phyloP scores from a whole-genome alignment of 192 early-diverging fungal genomes.

The Coemansia sp. region DNA sequence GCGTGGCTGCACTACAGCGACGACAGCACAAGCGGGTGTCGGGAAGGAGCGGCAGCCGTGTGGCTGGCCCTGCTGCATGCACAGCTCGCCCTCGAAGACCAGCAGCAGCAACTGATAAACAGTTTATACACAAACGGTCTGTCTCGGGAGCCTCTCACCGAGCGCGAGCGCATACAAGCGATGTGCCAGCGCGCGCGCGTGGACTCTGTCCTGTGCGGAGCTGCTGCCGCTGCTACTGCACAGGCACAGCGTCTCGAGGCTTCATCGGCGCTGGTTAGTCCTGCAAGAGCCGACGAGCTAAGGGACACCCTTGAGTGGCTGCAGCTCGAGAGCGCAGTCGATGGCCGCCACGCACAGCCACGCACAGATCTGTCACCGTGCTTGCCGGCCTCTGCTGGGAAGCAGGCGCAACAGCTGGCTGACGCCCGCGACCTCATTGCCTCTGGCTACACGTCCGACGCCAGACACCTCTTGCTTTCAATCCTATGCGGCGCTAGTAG shows the following conservation, averaged over 20 bases:
- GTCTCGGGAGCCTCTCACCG: slow-evolving; percentile 7
- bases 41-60: background rate
- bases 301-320: slow-evolving; percentile 10
- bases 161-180: slow-evolving; percentile 15
- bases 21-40: background rate
- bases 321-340: background rate
- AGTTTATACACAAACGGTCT: no score
- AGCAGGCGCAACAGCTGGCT: background rate
- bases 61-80: slow-evolving; percentile 18
- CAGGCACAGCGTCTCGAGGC: background rate
- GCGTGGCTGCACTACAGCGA: slow-evolving; percentile 25
- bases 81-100: background rate
- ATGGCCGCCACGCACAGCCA: background rate
- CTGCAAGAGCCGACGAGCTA: slow-evolving; percentile 5
- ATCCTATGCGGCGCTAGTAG: slow-evolving; percentile 4
- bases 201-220: slow-evolving; percentile 11
- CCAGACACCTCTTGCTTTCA: slow-evolving; percentile 7
- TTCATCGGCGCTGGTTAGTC: background rate
- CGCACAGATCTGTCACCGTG: background rate
- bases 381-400: background rate
- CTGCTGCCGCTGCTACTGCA: background rate
- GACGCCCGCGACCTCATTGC: slow-evolving; percentile 9
- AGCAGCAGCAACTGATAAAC: background rate
- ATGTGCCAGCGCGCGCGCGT: slow-evolving; percentile 5
- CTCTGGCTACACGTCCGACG: slow-evolving; percentile 18